phyloP scores from a whole-genome alignment of 345 rosid species.

The Excoecaria agallocha region DNA sequence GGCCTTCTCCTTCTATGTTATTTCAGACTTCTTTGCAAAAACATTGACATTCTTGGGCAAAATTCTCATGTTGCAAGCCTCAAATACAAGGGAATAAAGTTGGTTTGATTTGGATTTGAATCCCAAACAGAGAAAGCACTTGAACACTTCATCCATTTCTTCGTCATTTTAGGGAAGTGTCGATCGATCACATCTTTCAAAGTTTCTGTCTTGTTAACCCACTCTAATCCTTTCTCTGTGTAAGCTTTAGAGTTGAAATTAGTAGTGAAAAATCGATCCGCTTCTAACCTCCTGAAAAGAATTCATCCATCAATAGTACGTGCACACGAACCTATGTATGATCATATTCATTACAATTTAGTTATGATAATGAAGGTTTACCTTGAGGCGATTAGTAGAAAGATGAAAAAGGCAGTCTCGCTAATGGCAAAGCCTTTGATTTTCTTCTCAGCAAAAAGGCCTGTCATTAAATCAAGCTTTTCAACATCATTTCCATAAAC shows the following conservation, averaged over 20 bases:
- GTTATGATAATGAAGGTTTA: constrained; percentile 8
- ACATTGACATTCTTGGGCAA: no score
- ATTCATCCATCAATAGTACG: no score
- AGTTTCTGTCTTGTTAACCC: constrained; percentile 66
- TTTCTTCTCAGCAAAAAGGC: constrained; percentile 67
- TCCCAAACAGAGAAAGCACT: constrained; percentile 70
- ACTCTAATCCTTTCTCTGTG: constrained; percentile 57
- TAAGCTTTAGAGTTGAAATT: constrained; percentile 55
- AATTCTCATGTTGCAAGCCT: constrained; percentile 5
- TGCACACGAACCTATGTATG: no score
- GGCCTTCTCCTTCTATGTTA: no score
- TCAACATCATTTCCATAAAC: constrained; percentile 72
- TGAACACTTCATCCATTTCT: constrained; percentile 64
- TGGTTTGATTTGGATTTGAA: constrained; percentile 40
- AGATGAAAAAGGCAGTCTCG: constrained; percentile 74
- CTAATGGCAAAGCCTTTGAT: constrained; percentile 80
- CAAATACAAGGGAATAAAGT: constrained; percentile 52
- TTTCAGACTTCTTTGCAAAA: no score
- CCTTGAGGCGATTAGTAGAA: constrained; percentile 71
- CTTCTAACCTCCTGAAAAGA: constrained; percentile 62
- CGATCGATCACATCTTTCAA: constrained; percentile 62
- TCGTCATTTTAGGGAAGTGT: constrained; percentile 57
- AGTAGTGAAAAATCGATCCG: constrained; percentile 71
- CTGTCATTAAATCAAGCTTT: constrained; percentile 62
- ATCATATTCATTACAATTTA: no score